Evolutionary conservation across 2,329 filamentous ascomycete genomes (phyloP).

Genomic region (Pseudocercospora fuligena): DNA sequence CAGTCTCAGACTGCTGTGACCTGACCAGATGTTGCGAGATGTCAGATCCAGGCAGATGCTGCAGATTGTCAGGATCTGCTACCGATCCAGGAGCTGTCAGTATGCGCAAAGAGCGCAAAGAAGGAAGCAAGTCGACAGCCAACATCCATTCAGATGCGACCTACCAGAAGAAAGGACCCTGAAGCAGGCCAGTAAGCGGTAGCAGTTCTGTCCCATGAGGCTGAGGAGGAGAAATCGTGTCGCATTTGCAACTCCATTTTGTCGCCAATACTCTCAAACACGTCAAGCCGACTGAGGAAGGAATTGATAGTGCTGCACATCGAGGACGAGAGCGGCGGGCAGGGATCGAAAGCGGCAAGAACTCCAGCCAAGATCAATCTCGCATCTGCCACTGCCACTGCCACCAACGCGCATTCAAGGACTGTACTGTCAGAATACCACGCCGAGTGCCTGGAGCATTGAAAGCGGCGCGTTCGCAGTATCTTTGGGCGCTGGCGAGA

Average conservation of each 20-base stretch:
- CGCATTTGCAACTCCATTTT: too few species aligned
- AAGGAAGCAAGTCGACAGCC: constrained; percentile 12
- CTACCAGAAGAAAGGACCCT: background rate
- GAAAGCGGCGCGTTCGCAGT: constrained; percentile 19
- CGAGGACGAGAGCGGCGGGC: background rate
- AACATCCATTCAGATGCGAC: background rate
- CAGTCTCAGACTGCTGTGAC: constrained; percentile 22
- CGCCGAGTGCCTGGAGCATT: background rate
- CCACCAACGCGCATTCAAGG: constrained; percentile 11
- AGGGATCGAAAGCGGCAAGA: background rate
- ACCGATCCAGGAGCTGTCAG: constrained; percentile 4
- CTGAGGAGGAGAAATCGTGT: too few species aligned
- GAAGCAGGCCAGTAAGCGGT: background rate
- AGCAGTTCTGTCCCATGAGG: background rate
- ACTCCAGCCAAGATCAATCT: constrained; percentile 1
- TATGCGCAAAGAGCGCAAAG: constrained; percentile 19
- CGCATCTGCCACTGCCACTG: constrained; percentile 21
- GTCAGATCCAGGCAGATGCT: background rate
- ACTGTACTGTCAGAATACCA: constrained; percentile 19
- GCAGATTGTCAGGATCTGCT: constrained; percentile 2
- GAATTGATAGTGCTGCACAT: too few species aligned
- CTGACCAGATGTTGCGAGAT: constrained; percentile 17
- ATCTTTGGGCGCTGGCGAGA: constrained; percentile 25
- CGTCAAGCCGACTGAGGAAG: too few species aligned
- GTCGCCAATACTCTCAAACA: too few species aligned